Base-by-base conservation (phyloP, 176 grass and related monocot species). In the Ampelocalamus luodianensis region DNA sequence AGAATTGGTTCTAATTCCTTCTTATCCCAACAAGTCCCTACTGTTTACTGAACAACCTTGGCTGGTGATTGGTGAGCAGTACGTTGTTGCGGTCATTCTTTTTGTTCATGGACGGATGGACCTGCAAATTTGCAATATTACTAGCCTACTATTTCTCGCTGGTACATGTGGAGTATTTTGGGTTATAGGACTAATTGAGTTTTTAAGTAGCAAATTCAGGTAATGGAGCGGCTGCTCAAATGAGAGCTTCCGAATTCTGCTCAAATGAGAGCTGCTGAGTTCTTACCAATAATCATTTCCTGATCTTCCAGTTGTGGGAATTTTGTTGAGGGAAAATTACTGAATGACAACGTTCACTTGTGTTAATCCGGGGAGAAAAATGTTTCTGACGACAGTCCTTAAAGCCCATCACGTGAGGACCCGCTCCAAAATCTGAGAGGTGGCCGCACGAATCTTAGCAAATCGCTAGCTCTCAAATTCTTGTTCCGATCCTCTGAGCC, bases 51-150 rank as follows among this genome's bases (percentile, higher is more conserved):
- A 32, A 4, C 5, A 8, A 64, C 48, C 39, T 20, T 4, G 27
- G 14, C 8, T 32, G 39, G n/a, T n/a, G 43, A 60, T 1, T 15
- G 40, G 23, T 9, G 68, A 48, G n/a, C 40, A 6, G 40, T 1
- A n/a, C n/a, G 42, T 3, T 27, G 26, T 18, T 29, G 70, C 43
- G 26, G 44, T 55, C 81, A 62, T 62, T 83, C 40, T 83, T 83
- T 83, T 49, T 38, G 56, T 16, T 65, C 58, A n/a, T 18, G 18
- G n/a, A n/a, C n/a, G n/a, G n/a, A n/a, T n/a, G n/a, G 27, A 24
- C 18, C 42, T 26, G 55, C 81, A 37, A 37, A 20, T 37, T 11
- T 55, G 46, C 46, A 34, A 3, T 54, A 14, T 3, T 68, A 15
- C 10, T 24, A 24, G n/a, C 26, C 10, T 24, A 10, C n/a, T 60